Evolutionary conservation across 257 asterid genomes (phyloP), one percentile per base, ranked within the genome.

Genomic region (Datura wrightii): DNA sequence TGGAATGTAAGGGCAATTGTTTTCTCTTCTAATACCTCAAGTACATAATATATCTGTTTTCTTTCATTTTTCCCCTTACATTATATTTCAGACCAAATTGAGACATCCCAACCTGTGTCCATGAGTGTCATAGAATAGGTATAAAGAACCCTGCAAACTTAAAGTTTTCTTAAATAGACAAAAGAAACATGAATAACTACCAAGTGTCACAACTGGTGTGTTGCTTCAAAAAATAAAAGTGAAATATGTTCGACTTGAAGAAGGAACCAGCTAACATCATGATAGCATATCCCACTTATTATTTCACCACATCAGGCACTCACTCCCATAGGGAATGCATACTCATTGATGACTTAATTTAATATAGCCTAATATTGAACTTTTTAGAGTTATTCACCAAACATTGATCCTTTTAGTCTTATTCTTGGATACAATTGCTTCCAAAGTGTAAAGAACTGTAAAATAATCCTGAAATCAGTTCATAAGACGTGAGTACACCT

Each of bases 301-400:
- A 72, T 48, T 72, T n/a, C 80, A 44, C n/a, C 79, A 71, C 8
- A 71, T 16, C n/a, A 71, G 37, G 79, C 16, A 71, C 55, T 44
- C 54, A 1, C 55, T 18, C 18, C 31, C 31, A 24, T 24, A 70
- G 31, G 14, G 7, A 39, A 69, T 69, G 8, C 6, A 9, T 9
- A 70, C 37, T 70, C 5, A 2, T 44, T 42, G 11, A 71, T 42
- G 55, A 5, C 16, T 41, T 54, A 42, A 36, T 46, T 2, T 71
- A 1, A 69, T 15, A 39, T 69, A 39, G 53, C 53, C 48, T 67
- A 67, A 8, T 15, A 69, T 44, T 18, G 16, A 71, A 42, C 31
- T 42, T 71, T 42, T 2, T n/a, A 6, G 19, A 46, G 59, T 13
- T 46, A 72, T 72, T 10, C 72, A 4, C 34, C 34, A 8, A 16